Conservation (phyloP, 768 basidiomycete species). For the Suillus subluteus region DNA sequence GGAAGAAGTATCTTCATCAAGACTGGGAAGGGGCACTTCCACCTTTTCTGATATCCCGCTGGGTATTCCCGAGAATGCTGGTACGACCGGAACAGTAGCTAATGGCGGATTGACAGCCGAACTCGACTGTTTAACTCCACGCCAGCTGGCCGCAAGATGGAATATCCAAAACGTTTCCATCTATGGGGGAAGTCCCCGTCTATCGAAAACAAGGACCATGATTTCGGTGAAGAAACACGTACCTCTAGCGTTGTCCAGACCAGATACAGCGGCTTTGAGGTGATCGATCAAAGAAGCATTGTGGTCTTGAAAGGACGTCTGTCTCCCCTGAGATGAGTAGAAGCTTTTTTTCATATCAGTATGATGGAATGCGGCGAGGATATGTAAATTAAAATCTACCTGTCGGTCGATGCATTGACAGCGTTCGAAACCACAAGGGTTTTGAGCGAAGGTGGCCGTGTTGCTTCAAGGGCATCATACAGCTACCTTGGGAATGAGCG, state of each 20-base stretch:
- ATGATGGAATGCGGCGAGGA: background rate
- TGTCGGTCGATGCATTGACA: slow-evolving; percentile 83
- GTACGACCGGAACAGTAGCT: slow-evolving; percentile 46
- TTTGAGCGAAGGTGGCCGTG: slow-evolving; percentile 44
- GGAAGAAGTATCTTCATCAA: slow-evolving; percentile 8
- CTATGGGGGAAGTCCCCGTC: slow-evolving; percentile 39
- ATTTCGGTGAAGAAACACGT: slow-evolving; percentile 10
- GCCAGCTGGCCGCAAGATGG: slow-evolving; percentile 79
- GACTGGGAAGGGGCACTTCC: slow-evolving; percentile 4
- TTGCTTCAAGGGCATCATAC: slow-evolving; percentile 44
- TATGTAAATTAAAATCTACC: slow-evolving; percentile 42
- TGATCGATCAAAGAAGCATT: slow-evolving; percentile 66
- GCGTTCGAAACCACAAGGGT: slow-evolving; percentile 43
- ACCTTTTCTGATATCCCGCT: slow-evolving; percentile 12
- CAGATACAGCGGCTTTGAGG: slow-evolving; percentile 51
- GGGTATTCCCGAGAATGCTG: slow-evolving; percentile 30
- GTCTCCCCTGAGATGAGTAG: slow-evolving; percentile 85
- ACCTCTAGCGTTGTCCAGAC: slow-evolving; percentile 76
- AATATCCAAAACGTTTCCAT: slow-evolving; percentile 88
- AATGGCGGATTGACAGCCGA: slow-evolving; percentile 42
- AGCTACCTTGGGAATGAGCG: slow-evolving; percentile 42
- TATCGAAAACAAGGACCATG: background rate
- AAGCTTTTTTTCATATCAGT: slow-evolving; percentile 50
- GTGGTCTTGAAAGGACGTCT: slow-evolving; percentile 78
- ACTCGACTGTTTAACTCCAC: slow-evolving; percentile 31